These are phyloP conservation scores for Vishniacozyma victoriae DNA, from an alignment of 768 basidiomycete species.

Conservation along the genomic window DNA sequence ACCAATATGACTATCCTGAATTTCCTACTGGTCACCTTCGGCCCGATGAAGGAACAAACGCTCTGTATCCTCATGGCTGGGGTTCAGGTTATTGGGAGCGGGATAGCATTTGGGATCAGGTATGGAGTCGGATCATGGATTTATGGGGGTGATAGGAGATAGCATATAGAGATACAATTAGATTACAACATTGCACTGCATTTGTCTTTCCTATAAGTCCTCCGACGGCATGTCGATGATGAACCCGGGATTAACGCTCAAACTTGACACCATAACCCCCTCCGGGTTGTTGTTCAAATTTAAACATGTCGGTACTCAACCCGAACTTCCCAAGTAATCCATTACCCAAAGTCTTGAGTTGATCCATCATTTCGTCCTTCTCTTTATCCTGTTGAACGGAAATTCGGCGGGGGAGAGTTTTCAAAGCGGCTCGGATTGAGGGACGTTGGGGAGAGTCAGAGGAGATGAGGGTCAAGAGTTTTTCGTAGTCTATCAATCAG, in stretches of 20 bases:
- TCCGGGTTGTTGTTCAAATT: conserved; percentile 85
- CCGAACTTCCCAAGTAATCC: conserved; percentile 91
- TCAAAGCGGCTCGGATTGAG: conserved; percentile 54
- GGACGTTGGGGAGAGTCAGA: conserved; percentile 53
- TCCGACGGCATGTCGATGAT: not conserved
- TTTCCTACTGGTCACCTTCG: conserved; percentile 68
- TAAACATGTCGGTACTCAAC: conserved; percentile 91
- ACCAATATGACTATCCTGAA: conserved; percentile 92
- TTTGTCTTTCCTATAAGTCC: not conserved
- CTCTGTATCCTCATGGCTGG: conserved; percentile 68
- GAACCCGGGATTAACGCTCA: conserved; percentile 27
- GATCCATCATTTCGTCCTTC: conserved; percentile 82
- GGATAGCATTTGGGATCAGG: conserved; percentile 74
- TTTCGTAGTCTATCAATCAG: conserved; percentile 71
- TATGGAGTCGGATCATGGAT: conserved; percentile 84
- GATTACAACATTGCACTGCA: not conserved
- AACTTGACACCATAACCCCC: conserved; percentile 97
- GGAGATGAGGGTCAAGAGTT: conserved; percentile 62
- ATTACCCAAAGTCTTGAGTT: conserved; percentile 88
- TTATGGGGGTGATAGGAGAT: conserved; percentile 87
- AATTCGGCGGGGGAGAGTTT: conserved; percentile 60
- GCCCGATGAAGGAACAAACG: conserved; percentile 77
- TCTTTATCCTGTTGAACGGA: conserved; percentile 73
- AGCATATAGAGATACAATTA: conserved; percentile 1
- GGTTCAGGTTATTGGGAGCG: conserved; percentile 74